phyloP scores from a whole-genome alignment of 164 flowering plant genomes.

The Liquidambar formosana region DNA sequence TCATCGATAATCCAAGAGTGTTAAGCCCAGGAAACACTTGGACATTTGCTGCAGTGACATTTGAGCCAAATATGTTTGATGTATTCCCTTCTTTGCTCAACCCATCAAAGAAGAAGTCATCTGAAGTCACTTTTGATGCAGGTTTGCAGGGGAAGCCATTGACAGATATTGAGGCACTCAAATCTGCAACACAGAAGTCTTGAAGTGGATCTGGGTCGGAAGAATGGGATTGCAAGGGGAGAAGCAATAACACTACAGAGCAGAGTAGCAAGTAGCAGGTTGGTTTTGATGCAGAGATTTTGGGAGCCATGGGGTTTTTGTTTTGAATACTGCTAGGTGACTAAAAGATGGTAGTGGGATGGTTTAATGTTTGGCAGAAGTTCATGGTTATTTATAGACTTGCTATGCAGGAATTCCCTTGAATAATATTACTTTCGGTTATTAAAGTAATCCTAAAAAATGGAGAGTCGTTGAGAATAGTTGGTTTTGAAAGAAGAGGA shows the following conservation, averaged over 20 bases:
- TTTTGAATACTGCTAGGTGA: too few relatives aligned
- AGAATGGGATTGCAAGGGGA: constrained; percentile 20
- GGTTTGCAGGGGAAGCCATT: constrained; percentile 81
- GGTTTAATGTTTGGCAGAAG: too few relatives aligned
- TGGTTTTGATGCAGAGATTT: constrained; percentile 6
- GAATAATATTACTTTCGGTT: too few relatives aligned
- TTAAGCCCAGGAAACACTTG: too few relatives aligned
- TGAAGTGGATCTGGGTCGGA: constrained; percentile 62
- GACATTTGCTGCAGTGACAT: constrained; percentile 25
- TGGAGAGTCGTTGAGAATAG: too few relatives aligned
- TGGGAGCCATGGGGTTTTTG: background rate
- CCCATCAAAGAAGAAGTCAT: constrained; percentile 67
- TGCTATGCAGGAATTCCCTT: too few relatives aligned
- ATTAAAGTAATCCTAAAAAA: too few relatives aligned
- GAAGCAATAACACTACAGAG: constrained; percentile 16
- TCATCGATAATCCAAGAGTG: too few relatives aligned
- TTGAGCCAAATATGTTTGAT: constrained; percentile 29
- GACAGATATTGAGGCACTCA: constrained; percentile 21
- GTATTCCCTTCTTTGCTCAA: constrained; percentile 48
- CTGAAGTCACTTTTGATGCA: constrained; percentile 38
- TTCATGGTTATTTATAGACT: too few relatives aligned
- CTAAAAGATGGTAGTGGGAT: too few relatives aligned
- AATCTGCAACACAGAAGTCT: constrained; percentile 68
- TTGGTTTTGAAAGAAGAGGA: too few relatives aligned
- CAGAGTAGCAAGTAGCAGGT: constrained; percentile 9